Percentiles rank a stretch among this genome's conserved stretches.
Evolutionary conservation across 768 basidiomycete species (phyloP).

Genomic region (Suillus lakei): DNA sequence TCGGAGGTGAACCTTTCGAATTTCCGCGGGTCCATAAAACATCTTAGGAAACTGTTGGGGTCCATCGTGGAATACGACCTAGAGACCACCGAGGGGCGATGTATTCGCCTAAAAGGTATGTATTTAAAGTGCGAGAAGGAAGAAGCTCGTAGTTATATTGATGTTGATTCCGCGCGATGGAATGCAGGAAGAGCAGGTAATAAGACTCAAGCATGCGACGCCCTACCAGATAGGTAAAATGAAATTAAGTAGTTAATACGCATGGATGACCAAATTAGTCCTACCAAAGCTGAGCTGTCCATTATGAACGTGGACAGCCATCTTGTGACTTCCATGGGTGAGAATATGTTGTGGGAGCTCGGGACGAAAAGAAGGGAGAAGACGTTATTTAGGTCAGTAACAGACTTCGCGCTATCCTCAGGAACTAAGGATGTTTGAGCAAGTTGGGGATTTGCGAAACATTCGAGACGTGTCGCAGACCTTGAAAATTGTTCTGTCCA

Average conservation of each 20-base stretch:
- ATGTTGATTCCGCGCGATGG: conserved; percentile 49
- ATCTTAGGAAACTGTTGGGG: conserved; percentile 52
- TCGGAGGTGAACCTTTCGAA: background rate
- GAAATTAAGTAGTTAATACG: conserved; percentile 28
- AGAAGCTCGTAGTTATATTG: conserved; percentile 61
- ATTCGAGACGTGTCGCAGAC: background rate
- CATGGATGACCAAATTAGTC: conserved; percentile 3
- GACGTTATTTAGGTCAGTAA: conserved; percentile 62
- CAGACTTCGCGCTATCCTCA: conserved; percentile 33
- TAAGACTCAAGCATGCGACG: conserved; percentile 79
- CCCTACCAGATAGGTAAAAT: conserved; percentile 48
- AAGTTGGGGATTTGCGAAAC: background rate
- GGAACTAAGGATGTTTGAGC: conserved; percentile 8
- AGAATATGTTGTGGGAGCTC: conserved; percentile 74
- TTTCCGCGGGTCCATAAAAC: conserved; percentile 27
- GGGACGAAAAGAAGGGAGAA: conserved; percentile 65
- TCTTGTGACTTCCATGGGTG: conserved; percentile 76
- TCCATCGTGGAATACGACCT: conserved; percentile 75
- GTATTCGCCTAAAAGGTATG: conserved; percentile 74
- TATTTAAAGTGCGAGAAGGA: conserved; percentile 62
- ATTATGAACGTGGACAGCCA: conserved; percentile 70
- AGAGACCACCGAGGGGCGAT: conserved; percentile 76
- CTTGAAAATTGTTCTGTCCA: background rate
- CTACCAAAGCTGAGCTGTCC: conserved; percentile 71
- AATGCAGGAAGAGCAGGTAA: conserved; percentile 70